Evolutionary conservation across 257 asterid species (phyloP).

Genomic region (Ballota nigra): DNA sequence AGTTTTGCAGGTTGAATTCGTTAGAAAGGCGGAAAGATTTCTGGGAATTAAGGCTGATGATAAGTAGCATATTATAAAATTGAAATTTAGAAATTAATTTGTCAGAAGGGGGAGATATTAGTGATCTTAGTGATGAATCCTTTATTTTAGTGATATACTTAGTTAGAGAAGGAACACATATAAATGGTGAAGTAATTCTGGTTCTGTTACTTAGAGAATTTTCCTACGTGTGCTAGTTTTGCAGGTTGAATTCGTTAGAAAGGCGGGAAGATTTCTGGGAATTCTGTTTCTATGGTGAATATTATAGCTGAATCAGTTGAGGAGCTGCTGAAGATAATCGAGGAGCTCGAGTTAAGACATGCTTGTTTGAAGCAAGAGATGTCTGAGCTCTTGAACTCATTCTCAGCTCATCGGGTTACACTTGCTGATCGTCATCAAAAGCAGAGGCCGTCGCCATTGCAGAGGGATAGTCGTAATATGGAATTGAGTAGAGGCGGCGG

Average conservation of each 20-base stretch:
- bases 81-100: too few species aligned
- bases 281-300: conserved; percentile 43
- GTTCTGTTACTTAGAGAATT: too few species aligned
- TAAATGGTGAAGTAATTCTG: not conserved
- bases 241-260: not conserved
- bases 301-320: conserved; percentile 41
- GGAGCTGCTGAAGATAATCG: conserved; percentile 83
- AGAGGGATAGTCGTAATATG: conserved; percentile 56
- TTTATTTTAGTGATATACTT: too few species aligned
- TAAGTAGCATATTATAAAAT: too few species aligned
- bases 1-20: conserved; percentile 11
- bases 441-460: conserved; percentile 81
- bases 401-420: conserved; percentile 28
- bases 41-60: too few species aligned
- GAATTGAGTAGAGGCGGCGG: conserved; percentile 17
- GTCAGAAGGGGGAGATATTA: too few species aligned
- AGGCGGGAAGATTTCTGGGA: not conserved
- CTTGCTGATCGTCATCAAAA: conserved; percentile 36
- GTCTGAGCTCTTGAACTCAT: conserved; percentile 51
- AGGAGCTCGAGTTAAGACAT: conserved; percentile 75
- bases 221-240: too few species aligned
- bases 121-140: too few species aligned
- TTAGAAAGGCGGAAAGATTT: not conserved
- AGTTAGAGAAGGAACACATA: not conserved
- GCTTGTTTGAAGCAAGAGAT: conserved; percentile 80